Base-by-base conservation (phyloP, 1,139 yeast genomes). In the Candida glucosophila region DNA sequence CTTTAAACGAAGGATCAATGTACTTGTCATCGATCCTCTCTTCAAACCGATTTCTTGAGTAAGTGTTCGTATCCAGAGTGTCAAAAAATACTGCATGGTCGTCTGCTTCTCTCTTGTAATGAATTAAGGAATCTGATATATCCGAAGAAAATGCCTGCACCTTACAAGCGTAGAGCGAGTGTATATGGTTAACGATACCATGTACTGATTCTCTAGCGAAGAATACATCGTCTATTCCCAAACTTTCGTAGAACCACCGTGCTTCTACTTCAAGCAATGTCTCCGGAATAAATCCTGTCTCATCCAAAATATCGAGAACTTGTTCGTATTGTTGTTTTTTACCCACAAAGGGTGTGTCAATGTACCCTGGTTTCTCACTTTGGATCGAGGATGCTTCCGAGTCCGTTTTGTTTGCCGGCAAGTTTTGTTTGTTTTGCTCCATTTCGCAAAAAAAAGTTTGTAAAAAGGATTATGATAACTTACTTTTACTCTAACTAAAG, bases 81-180 rank as follows among this genome's bases (percentile, higher is more conserved):
- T 85, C 95, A 50, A 90, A 85, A 55, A 81, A 90, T 15, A 86
- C 93, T 1, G 95, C 96, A 46, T 86, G 95, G 49, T 81, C 90
- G 11, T 74, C 80, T 26, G 73, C 71, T 51, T 82, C 92, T 34
- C 83, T 66, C 48, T 71, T 74, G 50, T 82, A 78, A 33, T 77
- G 82, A 40, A 83, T 77, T 39, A 75, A 69, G 10, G 85, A 74
- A 23, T 47, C 49, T 12, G 43, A 47, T 18, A 45, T 39, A 15
- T 43, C 49, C 11, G 50, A 43, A n/a, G 67, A 49, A 51, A 68
- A 85, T 10, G 96, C 94, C 41, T 90, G 92, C 31, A 90, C 73
- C 52, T 90, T 90, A 35, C 96, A 90, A 20, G 95, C 85, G 55
- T 88, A 90, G 32, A 90, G 66, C 10, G 95, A 81, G 46, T 82